A percentile compares a stretch with the other conserved stretches of the same genome.
Evolutionary conservation across 2,329 filamentous ascomycete genomes (phyloP).

Genomic region (Aspergillus intermedius): DNA sequence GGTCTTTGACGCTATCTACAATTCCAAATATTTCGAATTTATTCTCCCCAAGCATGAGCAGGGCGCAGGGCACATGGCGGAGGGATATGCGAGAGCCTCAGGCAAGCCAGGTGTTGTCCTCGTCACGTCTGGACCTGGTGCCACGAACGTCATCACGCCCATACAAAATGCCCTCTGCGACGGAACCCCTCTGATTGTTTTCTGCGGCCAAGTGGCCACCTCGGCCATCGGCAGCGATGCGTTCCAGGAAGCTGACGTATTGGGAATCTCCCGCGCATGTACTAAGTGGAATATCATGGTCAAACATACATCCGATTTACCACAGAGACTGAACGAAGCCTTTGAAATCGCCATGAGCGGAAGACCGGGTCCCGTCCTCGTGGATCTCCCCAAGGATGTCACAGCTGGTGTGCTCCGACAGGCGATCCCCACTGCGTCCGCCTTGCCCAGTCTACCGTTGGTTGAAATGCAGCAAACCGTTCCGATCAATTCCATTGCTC

Average conservation of each 20-base stretch:
- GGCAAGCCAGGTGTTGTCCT: slow-evolving; percentile 89
- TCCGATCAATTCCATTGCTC: slow-evolving; percentile 56
- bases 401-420: slow-evolving; percentile 70
- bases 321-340: slow-evolving; percentile 84
- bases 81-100: slow-evolving; percentile 84
- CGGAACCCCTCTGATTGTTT: slow-evolving; percentile 87
- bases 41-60: slow-evolving; percentile 85
- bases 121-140: slow-evolving; percentile 88
- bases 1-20: slow-evolving; percentile 95
- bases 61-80: slow-evolving; percentile 93
- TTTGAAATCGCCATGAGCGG: slow-evolving; percentile 93
- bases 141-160: slow-evolving; percentile 88
- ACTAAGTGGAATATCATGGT: slow-evolving; percentile 99
- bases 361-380: slow-evolving; percentile 81
- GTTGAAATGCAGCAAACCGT: background rate
- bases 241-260: slow-evolving; percentile 88
- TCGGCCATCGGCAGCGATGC: slow-evolving; percentile 82
- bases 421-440: slow-evolving; percentile 66
- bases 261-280: slow-evolving; percentile 83
- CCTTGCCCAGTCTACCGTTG: slow-evolving; percentile 60
- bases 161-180: slow-evolving; percentile 91
- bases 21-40: slow-evolving; percentile 88
- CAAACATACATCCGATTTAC: slow-evolving; percentile 81
- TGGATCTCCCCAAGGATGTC: slow-evolving; percentile 89
- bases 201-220: slow-evolving; percentile 86